A percentile compares a stretch with the other conserved stretches of the same genome.
Evolutionary conservation across 2,329 filamentous ascomycete species (phyloP).

Genomic region (Fusarium miscanthi): DNA sequence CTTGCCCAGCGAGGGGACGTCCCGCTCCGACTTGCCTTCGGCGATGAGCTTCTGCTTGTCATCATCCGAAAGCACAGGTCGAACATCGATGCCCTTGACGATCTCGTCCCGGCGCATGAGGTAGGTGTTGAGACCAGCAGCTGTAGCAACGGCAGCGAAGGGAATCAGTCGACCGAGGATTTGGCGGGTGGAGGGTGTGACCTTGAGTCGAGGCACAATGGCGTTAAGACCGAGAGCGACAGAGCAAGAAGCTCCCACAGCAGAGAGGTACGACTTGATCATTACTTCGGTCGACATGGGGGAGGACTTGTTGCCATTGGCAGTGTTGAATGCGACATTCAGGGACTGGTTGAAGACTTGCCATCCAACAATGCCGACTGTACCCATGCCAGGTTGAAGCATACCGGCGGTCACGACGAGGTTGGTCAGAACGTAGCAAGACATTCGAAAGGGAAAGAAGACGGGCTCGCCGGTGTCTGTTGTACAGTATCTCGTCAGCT

Average conservation of each 20-base stretch:
- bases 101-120: slow-evolving; percentile 99
- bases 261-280: slow-evolving; percentile 88
- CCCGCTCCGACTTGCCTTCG: slow-evolving; percentile 71
- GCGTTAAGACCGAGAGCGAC: slow-evolving; percentile 94
- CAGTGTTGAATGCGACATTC: slow-evolving; percentile 97
- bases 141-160: slow-evolving; percentile 93
- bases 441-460: slow-evolving; percentile 97
- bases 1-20: slow-evolving; percentile 81
- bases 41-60: slow-evolving; percentile 69
- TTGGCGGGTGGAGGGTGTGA: slow-evolving; percentile 79
- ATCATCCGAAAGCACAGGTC: slow-evolving; percentile 78
- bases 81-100: slow-evolving; percentile 90
- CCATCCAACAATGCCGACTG: slow-evolving; percentile 88
- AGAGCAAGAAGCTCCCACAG: slow-evolving; percentile 91
- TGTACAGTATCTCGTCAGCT: slow-evolving; percentile 20
- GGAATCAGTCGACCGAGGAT: slow-evolving; percentile 90
- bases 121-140: slow-evolving; percentile 93
- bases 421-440: slow-evolving; percentile 92
- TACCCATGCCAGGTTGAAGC: slow-evolving; percentile 89
- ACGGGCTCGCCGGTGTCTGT: slow-evolving; percentile 92
- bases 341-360: slow-evolving; percentile 97
- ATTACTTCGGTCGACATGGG: slow-evolving; percentile 85
- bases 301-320: slow-evolving; percentile 97
- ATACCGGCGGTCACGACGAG: slow-evolving; percentile 95
- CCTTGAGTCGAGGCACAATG: slow-evolving; percentile 84